These are phyloP conservation scores for Trypanosoma brucei DNA, from an alignment of 208 protist species.

Conservation along the genomic window DNA sequence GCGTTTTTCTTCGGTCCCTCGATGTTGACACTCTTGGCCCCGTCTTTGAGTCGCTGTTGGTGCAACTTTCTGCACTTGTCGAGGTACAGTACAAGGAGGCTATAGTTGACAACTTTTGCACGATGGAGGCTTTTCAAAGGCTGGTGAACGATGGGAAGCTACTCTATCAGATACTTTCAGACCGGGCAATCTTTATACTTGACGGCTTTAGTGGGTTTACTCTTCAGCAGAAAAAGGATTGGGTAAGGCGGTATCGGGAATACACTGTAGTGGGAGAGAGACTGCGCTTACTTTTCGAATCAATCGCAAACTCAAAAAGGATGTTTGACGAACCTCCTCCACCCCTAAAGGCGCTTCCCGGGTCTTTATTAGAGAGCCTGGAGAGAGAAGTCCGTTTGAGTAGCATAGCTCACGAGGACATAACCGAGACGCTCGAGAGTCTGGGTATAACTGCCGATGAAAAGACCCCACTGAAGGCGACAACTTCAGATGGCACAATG, in stretches of 20 bases:
- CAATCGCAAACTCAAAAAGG: slow-evolving; percentile 41
- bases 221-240: slow-evolving; percentile 36
- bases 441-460: slow-evolving; percentile 35
- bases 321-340: slow-evolving; percentile 55
- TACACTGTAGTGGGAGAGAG: slow-evolving; percentile 30
- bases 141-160: slow-evolving; percentile 58
- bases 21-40: slow-evolving; percentile 32
- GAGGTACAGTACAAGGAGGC: slow-evolving; percentile 40
- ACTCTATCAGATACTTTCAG: slow-evolving; percentile 59
- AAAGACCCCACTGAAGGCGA: background rate
- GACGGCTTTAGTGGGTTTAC: slow-evolving; percentile 53
- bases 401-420: slow-evolving; percentile 22
- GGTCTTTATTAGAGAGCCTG: slow-evolving; percentile 32
- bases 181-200: slow-evolving; percentile 55
- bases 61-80: slow-evolving; percentile 29
- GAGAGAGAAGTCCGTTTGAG: slow-evolving; percentile 37
- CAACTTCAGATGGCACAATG: background rate
- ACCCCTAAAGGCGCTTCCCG: slow-evolving; percentile 44
- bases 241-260: slow-evolving; percentile 33
- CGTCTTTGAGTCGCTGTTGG: slow-evolving; percentile 38
- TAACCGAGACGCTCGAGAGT: slow-evolving; percentile 39
- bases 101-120: slow-evolving; percentile 76
- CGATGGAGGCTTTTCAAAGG: slow-evolving; percentile 59
- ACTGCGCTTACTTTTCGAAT: slow-evolving; percentile 44
- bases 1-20: slow-evolving; percentile 38